Evolutionary conservation across 192 early-diverging fungal species (phyloP), one percentile per base, ranked within the genome.

Genomic region (Umbelopsis ramanniana): DNA sequence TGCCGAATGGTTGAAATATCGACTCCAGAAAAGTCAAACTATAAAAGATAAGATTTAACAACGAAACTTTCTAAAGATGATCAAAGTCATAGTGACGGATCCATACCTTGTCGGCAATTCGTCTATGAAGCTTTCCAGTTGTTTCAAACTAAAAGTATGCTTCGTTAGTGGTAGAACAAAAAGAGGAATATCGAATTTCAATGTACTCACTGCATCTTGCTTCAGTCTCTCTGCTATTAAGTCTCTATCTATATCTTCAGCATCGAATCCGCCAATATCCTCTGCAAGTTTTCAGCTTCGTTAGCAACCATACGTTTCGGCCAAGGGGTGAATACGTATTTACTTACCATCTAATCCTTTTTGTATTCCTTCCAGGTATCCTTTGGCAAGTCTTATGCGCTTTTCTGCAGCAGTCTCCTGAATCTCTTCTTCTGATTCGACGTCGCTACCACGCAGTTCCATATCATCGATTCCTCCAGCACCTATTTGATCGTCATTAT

Each of bases 381-480:
- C 83, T 84, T 98, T 98, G 45, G 98, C 96, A 67, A 99, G 82
- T 35, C 98, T 85, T 70, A 97, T 81, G 17, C 97, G 89, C 75
- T 98, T 98, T 74, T 96, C 93, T 0, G 97, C 94, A 0, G 97
- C 88, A 1, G 96, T 95, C 78, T 99, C 98, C 57, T 79, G 77
- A 23, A 85, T 73, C 60, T 89, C 85, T 66, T 85, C 89, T 48
- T 93, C 89, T 4, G 89, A 91, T 10, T 85, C 87, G 9, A 89
- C 90, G 4, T 76, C 76, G 37, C 81, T 77, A 19, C 54, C 79
- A 63, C 74, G 75, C 35, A 89, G 75, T 43, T 88, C 81, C 81
- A 86, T 86, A 52, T 88, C 86, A 70, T 86, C 85, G 54, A 89
- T 84, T n/a, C 71, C 75, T 60, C 87, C 86, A 48, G 82, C 77